Evolutionary conservation across 192 early-diverging fungal genomes (phyloP).

Genomic region (Ramicandelaber brevisporus): DNA sequence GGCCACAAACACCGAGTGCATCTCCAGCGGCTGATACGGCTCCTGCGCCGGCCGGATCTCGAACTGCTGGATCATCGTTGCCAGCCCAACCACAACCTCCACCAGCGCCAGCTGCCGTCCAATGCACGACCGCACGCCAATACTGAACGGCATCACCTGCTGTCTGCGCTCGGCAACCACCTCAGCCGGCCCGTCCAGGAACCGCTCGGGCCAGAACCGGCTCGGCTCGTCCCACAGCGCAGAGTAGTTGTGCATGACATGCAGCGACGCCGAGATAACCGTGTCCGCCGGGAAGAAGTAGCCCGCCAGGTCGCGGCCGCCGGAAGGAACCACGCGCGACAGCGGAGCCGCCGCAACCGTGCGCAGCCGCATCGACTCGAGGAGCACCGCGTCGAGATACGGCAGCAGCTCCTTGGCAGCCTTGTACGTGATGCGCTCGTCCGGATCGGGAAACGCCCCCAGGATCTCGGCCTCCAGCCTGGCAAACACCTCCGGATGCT

Average conservation of each 20-base stretch:
- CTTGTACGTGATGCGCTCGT: background rate
- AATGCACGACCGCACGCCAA: conserved; percentile 19
- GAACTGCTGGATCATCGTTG: too few relatives aligned
- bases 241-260: conserved; percentile 10
- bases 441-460: background rate
- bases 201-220: conserved; percentile 15
- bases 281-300: conserved; percentile 16
- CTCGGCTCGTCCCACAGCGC: conserved; percentile 3
- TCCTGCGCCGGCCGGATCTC: too few relatives aligned
- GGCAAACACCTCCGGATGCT: background rate
- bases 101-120: conserved; percentile 20
- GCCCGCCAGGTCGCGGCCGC: conserved; percentile 3
- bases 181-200: too few relatives aligned
- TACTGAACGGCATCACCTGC: conserved; percentile 16
- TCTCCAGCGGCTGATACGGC: too few relatives aligned
- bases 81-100: conserved; percentile 18
- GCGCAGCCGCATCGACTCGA: conserved; percentile 5
- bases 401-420: conserved; percentile 1
- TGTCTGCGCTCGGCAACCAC: background rate
- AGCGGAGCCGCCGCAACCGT: conserved; percentile 1
- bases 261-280: conserved; percentile 9
- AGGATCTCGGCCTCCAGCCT: conserved; percentile 1
- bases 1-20: too few relatives aligned
- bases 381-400: conserved; percentile 3
- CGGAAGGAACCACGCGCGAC: background rate